Evolutionary conservation across 2,329 filamentous ascomycete species (phyloP).

Genomic region (Endothia cerciana): DNA sequence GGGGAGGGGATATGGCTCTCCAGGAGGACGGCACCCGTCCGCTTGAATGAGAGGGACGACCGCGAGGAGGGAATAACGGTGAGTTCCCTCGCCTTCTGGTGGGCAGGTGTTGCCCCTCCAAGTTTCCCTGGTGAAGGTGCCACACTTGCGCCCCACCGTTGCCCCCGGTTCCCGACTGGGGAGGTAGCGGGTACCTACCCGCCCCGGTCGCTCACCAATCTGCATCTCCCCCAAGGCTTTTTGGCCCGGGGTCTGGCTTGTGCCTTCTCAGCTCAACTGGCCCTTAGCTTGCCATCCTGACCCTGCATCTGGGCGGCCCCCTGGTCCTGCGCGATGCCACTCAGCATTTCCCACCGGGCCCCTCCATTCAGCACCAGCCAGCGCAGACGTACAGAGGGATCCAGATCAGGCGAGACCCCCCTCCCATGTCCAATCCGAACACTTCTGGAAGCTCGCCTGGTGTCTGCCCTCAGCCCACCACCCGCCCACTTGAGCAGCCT

Average conservation of each 20-base stretch:
- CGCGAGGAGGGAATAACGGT: neutral
- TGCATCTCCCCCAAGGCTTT: conserved; percentile 27
- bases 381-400: neutral
- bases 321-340: conserved; percentile 17
- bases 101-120: conserved; percentile 1
- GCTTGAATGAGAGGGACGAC: neutral
- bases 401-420: neutral
- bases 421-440: conserved; percentile 13
- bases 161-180: conserved; percentile 12
- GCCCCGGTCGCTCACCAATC: conserved; percentile 25
- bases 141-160: no score
- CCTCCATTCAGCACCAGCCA: conserved; percentile 21
- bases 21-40: neutral
- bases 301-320: conserved; percentile 10
- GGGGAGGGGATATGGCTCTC: neutral
- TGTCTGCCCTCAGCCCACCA: conserved; percentile 22
- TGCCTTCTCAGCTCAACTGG: conserved; percentile 18
- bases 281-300: neutral
- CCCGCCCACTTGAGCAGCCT: conserved; percentile 24
- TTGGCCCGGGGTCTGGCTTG: conserved; percentile 21
- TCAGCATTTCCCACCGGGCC: conserved; percentile 22
- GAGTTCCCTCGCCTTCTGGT: neutral
- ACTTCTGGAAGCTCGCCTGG: conserved; percentile 28
- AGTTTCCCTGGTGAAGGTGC: no score
- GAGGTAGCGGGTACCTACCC: conserved; percentile 19